Base-by-base conservation (phyloP, 2,329 filamentous ascomycete genomes). In the Clonostachys rosea region DNA sequence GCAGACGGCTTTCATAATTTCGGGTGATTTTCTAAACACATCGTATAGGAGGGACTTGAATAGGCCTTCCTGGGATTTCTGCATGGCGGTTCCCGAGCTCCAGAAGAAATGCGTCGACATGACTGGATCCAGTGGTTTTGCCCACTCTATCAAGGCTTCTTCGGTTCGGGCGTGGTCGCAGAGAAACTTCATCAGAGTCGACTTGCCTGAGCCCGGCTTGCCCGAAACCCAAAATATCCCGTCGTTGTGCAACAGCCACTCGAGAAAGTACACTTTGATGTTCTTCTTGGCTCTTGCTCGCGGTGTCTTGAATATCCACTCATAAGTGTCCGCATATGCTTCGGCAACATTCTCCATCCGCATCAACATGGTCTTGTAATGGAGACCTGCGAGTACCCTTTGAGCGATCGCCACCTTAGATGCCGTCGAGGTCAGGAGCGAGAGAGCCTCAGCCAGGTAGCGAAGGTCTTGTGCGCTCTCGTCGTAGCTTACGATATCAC, bases 201-300 rank as follows among this genome's bases (percentile, higher is more conserved):
- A 71, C 46, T 73, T 73, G 0, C 69, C 70, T 1, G 64, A 63
- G 7, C 69, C 68, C 1, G 67, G 56, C 41, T 71, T 71, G 3
- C 71, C 70, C 8, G 55, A 56, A 10, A 71, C 59, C 56, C 64
- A 64, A 49, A 59, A 69, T 2, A 60, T 42, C 2, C 51, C 52
- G 16, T 48, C 20, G 0, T 53, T 56, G 0, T 43, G 34, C 11
- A 48, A 34, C 1, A 68, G 59, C 64, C 63, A 68, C 2, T 43
- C 47, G 2, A 12, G 12, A 39, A 54, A 55, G 18, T 48, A 8
- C 17, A 18, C 14, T 5, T 18, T n/a, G 17, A 39, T n/a, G 14
- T 39, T n/a, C 4, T 39, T n/a, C 36, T 41, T 18, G 2, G 44
- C 18, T 10, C n/a, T n/a, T 16, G 16, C 17, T 46, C 44, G 30